Evolutionary conservation across 768 basidiomycete species (phyloP).

Genomic region (Tylopilus sp.): DNA sequence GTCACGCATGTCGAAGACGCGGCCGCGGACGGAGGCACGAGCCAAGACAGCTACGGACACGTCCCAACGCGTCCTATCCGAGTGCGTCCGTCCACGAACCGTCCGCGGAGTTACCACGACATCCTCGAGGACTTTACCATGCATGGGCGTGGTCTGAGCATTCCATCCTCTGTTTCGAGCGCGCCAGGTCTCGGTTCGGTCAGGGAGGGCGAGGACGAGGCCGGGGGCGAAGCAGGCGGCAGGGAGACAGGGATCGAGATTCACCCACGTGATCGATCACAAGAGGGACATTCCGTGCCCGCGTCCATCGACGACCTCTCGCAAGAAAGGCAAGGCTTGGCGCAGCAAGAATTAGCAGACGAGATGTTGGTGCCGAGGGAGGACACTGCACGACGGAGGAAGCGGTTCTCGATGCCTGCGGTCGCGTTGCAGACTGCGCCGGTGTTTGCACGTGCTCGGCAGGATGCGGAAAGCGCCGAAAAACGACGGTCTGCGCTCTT

Average conservation of each 20-base stretch:
- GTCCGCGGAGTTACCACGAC: slow-evolving; percentile 64
- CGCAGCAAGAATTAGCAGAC: neutral
- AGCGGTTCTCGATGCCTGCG: slow-evolving; percentile 76
- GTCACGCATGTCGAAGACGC: neutral
- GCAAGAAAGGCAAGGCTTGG: slow-evolving; percentile 2
- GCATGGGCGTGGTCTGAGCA: slow-evolving; percentile 28
- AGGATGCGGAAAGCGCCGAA: slow-evolving; percentile 13
- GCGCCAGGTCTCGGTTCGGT: slow-evolving; percentile 23
- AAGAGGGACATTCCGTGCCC: neutral
- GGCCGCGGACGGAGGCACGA: neutral
- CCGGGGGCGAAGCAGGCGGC: neutral
- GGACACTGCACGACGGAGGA: slow-evolving; percentile 58
- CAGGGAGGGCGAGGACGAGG: slow-evolving; percentile 19
- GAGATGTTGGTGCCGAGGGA: slow-evolving; percentile 38
- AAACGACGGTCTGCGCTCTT: slow-evolving; percentile 59
- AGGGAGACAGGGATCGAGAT: neutral
- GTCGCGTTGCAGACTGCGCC: slow-evolving; percentile 70
- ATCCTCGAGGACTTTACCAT: slow-evolving; percentile 61
- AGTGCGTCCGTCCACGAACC: slow-evolving; percentile 33
- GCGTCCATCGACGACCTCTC: neutral
- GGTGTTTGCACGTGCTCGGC: slow-evolving; percentile 56
- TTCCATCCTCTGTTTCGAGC: slow-evolving; percentile 31
- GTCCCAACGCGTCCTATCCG: slow-evolving; percentile 21
- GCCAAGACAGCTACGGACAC: slow-evolving; percentile 7
- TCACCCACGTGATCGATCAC: neutral